Base-by-base conservation (phyloP, 1,284 basidiomycete species). In the Ceratorhiza oryzae-sativae region DNA sequence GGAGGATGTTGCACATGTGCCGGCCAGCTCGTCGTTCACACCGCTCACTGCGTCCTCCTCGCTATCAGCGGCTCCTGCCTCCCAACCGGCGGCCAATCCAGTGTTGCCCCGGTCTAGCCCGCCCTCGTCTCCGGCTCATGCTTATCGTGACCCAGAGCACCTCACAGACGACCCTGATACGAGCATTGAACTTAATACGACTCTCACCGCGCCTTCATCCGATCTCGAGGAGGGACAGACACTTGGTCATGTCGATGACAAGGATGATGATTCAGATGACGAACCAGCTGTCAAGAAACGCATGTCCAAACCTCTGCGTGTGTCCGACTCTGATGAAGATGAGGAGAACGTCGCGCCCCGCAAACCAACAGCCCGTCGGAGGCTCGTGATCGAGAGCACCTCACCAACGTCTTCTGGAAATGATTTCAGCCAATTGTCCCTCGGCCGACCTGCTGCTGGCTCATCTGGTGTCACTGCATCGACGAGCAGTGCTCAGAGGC, bases 11-110 rank as follows among this genome's bases (percentile, higher is more conserved):
- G 36, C 36, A 6, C 6, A 39, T 13, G n/a, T 13, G 6, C 42
- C 45, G 5, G 41, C 27, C n/a, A 41, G 36, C 49, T 65, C 60
- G 58, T 59, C 55, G 25, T 30, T 72, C n/a, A 60, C 72, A 3
- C 53, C 63, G 4, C 72, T 73, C 12, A 49, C 34, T 3, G 59
- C 62, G 39, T 70, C 55, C 23, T 72, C 73, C 15, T 72, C 71
- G 46, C 73, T 68, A 3, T 51, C 73, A 12, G 53, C 73, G 6
- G 53, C 61, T 18, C 73, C 73, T 15, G 13, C 65, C 2, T 25
- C 70, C 10, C 59, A 58, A 27, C 34, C 42, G n/a, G 32, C 32
- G 10, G 49, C 59, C 30, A 49, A 55, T 20, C 55, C 51, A 46
- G 42, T 45, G 23, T 42, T 23, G 9, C 63, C 58, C 46, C 62